phyloP scores from a whole-genome alignment of 768 basidiomycete species.

The Auricularia cornea region DNA sequence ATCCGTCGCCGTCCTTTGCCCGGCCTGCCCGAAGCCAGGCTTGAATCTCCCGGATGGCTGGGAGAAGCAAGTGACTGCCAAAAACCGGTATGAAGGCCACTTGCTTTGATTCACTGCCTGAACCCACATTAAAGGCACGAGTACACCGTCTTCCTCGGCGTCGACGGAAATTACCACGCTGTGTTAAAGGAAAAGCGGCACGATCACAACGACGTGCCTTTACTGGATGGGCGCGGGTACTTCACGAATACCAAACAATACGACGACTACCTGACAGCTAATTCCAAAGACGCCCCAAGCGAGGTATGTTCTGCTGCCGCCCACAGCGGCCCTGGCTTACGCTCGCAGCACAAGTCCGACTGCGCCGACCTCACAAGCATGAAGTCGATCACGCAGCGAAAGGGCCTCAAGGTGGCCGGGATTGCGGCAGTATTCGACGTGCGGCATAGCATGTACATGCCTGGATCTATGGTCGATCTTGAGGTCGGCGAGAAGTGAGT shows the following conservation, averaged over 20 bases:
- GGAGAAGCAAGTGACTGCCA: background rate
- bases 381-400: constrained; percentile 19
- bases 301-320: background rate
- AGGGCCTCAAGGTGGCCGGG: constrained; percentile 15
- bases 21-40: background rate
- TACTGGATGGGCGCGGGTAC: background rate
- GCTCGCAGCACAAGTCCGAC: constrained; percentile 8
- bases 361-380: constrained; percentile 17
- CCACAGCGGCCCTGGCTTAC: background rate
- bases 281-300: background rate
- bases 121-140: background rate
- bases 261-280: background rate
- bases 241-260: background rate
- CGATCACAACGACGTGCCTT: background rate
- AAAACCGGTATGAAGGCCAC: background rate
- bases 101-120: background rate
- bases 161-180: background rate
- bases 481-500: background rate
- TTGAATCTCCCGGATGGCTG: background rate
- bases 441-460: background rate
- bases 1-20: background rate
- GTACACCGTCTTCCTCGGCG: background rate
- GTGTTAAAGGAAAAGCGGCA: background rate
- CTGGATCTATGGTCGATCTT: background rate
- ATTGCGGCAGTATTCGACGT: constrained; percentile 14